A percentile compares a stretch with the other conserved stretches of the same genome.
These are phyloP conservation scores for Hypoxylon trugodes DNA, from an alignment of 495 filamentous ascomycete species.

Conservation along the genomic window DNA sequence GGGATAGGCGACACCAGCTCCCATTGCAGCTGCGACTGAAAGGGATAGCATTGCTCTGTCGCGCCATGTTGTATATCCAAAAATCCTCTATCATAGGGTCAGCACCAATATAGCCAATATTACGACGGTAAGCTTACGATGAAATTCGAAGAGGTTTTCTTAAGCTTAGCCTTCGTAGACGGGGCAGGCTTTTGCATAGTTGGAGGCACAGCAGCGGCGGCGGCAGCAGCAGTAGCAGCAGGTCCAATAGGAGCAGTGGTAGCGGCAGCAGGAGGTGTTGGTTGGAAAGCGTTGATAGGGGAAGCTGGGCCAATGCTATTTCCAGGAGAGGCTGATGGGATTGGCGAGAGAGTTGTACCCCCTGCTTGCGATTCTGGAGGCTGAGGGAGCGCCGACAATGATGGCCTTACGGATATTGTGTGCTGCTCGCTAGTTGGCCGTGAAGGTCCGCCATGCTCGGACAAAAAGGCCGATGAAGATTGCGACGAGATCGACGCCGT, in stretches of 20 bases:
- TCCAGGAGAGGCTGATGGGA: conserved; percentile 37
- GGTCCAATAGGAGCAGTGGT: no score
- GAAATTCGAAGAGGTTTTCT: conserved; percentile 49
- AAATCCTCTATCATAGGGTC: conserved; percentile 52
- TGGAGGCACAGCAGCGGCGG: not conserved
- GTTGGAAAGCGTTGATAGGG: conserved; percentile 5
- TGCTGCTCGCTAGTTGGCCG: conserved; percentile 10
- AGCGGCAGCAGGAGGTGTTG: conserved; percentile 1
- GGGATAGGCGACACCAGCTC: conserved; percentile 59
- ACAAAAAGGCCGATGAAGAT: conserved; percentile 27
- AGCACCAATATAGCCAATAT: not conserved
- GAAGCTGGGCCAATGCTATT: conserved; percentile 18
- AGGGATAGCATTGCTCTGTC: conserved; percentile 52
- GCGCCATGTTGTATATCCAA: conserved; percentile 57
- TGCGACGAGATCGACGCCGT: conserved; percentile 34
- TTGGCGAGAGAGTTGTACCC: conserved; percentile 31
- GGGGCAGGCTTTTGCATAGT: not conserved
- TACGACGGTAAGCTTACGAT: conserved; percentile 28
- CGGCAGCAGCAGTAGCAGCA: not conserved
- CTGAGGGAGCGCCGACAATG: conserved; percentile 30
- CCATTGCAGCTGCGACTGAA: conserved; percentile 56
- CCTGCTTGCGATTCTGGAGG: conserved; percentile 27
- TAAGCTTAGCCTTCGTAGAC: conserved; percentile 30
- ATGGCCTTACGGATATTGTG: conserved; percentile 35
- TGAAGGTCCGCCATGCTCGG: conserved; percentile 12